Evolutionary conservation across 164 flowering plant genomes (phyloP).

Genomic region (Warburgia ugandensis): DNA sequence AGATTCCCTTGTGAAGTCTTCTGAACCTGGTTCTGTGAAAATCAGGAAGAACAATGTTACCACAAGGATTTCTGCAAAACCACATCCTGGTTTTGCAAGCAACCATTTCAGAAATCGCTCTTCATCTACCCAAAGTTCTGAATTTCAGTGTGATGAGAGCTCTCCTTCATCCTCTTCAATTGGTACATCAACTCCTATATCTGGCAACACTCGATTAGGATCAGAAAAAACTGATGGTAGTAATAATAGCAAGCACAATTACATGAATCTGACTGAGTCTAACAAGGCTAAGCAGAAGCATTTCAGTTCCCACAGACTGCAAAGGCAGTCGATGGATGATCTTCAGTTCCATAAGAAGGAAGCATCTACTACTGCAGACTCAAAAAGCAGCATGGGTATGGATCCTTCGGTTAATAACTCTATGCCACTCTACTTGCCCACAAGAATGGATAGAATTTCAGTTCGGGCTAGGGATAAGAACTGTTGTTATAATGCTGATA

Average conservation of each 20-base stretch:
- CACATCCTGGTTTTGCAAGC: slow-evolving; percentile 34
- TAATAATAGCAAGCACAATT: slow-evolving; percentile 41
- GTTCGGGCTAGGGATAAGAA: slow-evolving; percentile 25
- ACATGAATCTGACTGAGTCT: slow-evolving; percentile 75
- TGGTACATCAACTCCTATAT: slow-evolving; percentile 67
- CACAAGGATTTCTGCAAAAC: slow-evolving; percentile 76
- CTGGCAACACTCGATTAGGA: slow-evolving; percentile 42
- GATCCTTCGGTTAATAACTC: slow-evolving; percentile 37
- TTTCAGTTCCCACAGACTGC: slow-evolving; percentile 27
- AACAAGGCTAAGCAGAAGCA: slow-evolving; percentile 69
- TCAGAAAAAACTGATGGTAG: slow-evolving; percentile 45
- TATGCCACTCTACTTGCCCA: slow-evolving; percentile 35
- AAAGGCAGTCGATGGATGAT: slow-evolving; percentile 78
- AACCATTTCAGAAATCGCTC: slow-evolving; percentile 34
- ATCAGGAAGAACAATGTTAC: slow-evolving; percentile 67
- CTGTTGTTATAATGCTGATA: slow-evolving; percentile 22
- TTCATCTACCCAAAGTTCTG: slow-evolving; percentile 79
- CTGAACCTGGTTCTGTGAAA: slow-evolving; percentile 43
- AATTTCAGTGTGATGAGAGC: slow-evolving; percentile 60
- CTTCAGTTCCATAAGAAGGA: slow-evolving; percentile 54
- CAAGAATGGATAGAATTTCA: slow-evolving; percentile 37
- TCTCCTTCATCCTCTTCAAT: slow-evolving; percentile 66
- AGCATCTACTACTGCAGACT: slow-evolving; percentile 34
- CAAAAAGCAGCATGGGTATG: slow-evolving; percentile 45
- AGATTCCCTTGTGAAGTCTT: slow-evolving; percentile 29